Evolutionary conservation across 78 protist species (phyloP).

Genomic region (Pigoraptor vietnamica): DNA sequence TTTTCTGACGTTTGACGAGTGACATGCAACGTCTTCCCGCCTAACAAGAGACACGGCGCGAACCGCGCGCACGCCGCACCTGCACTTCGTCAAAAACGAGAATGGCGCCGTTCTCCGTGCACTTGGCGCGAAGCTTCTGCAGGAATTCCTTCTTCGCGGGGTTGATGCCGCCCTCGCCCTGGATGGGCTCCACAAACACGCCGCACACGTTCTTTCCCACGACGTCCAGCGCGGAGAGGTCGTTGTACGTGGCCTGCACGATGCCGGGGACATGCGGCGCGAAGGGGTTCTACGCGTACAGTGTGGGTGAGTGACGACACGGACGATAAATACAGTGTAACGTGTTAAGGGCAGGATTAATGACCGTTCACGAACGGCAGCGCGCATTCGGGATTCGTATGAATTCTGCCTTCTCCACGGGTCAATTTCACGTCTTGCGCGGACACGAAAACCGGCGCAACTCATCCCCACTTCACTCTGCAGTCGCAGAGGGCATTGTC

Average conservation of each 20-base stretch:
- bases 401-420: no score
- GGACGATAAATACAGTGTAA: no score
- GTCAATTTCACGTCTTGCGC: no score
- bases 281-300: slow-evolving; percentile 6
- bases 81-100: slow-evolving; percentile 41
- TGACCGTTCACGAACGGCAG: no score
- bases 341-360: no score
- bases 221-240: slow-evolving; percentile 1
- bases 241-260: slow-evolving; percentile 37
- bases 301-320: no score
- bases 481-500: not conserved
- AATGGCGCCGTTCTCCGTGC: slow-evolving; percentile 37
- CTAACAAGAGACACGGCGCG: no score
- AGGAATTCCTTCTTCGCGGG: slow-evolving; percentile 43
- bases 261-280: slow-evolving; percentile 5
- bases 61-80: not conserved
- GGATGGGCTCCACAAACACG: slow-evolving; percentile 69
- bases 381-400: no score
- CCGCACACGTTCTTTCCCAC: slow-evolving; percentile 38
- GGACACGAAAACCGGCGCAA: no score
- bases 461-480: no score
- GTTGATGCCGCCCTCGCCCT: slow-evolving; percentile 71
- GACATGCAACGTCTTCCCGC: no score
- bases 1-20: no score
- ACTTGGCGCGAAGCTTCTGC: slow-evolving; percentile 16